Percentiles rank a stretch among this genome's conserved stretches.
phyloP scores from a whole-genome alignment of 352 stramenopile species.

The Phytophthora hybrid region DNA sequence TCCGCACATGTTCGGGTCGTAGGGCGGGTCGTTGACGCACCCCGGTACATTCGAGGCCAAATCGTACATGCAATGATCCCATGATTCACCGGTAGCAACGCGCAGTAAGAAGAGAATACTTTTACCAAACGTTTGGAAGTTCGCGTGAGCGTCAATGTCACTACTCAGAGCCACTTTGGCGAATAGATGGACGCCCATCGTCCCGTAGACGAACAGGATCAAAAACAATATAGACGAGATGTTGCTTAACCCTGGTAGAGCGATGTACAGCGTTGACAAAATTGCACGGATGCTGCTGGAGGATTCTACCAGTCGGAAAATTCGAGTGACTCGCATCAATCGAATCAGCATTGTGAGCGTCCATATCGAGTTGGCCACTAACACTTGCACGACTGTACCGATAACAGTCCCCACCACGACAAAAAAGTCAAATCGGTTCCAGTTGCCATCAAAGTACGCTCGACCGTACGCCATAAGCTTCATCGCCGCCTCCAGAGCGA shows the following conservation, averaged over 20 bases:
- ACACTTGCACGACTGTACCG: conserved; percentile 53
- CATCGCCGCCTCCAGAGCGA: conserved; percentile 84
- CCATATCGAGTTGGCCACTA: conserved; percentile 51
- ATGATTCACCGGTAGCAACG: conserved; percentile 92
- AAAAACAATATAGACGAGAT: conserved; percentile 90
- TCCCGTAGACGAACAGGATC: conserved; percentile 93
- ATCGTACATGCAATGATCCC: conserved; percentile 92
- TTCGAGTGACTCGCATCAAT: conserved; percentile 88
- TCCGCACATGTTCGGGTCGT: conserved; percentile 61
- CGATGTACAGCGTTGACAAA: conserved; percentile 88
- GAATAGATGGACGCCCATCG: conserved; percentile 93
- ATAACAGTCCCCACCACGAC: conserved; percentile 66
- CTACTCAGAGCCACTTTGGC: conserved; percentile 73
- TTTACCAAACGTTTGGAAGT: conserved; percentile 91
- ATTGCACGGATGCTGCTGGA: conserved; percentile 87
- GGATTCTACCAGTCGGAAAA: conserved; percentile 78
- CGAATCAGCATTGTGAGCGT: conserved; percentile 86
- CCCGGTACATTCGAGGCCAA: conserved; percentile 41
- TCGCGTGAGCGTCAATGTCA: conserved; percentile 85
- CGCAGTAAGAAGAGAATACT: conserved; percentile 90
- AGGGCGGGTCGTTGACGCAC: conserved; percentile 60
- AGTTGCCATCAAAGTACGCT: conserved; percentile 81
- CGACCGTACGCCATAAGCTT: conserved; percentile 83
- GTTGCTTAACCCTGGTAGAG: conserved; percentile 88
- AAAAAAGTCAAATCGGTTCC: conserved; percentile 91